phyloP scores from a whole-genome alignment of 1,284 basidiomycete species.

The Xanthoconium separans region DNA sequence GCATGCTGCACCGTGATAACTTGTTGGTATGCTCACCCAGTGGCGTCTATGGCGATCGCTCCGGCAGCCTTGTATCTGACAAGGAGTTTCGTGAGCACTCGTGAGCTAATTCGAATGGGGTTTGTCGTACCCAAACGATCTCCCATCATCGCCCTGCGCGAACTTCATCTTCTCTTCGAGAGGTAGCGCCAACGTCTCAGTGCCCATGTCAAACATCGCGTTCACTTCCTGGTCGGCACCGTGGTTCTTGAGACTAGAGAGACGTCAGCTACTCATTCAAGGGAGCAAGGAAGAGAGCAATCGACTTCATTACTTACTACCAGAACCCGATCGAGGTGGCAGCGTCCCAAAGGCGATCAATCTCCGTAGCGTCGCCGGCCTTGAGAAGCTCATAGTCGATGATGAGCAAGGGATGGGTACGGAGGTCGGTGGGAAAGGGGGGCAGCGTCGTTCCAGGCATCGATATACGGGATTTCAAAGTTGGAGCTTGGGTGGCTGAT shows the following conservation, averaged over 20 bases:
- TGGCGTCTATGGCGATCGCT: conserved; percentile 60
- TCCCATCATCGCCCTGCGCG: conserved; percentile 64
- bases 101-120: neutral
- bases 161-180: conserved; percentile 62
- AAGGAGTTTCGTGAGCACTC: neutral
- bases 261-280: neutral
- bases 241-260: conserved; percentile 58
- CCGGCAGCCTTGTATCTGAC: conserved; percentile 65
- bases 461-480: too few species aligned
- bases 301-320: conserved; percentile 42
- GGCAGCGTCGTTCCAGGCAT: conserved; percentile 24
- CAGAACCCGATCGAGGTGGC: conserved; percentile 53
- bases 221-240: conserved; percentile 51
- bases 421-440: conserved; percentile 49
- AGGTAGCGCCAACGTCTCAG: conserved; percentile 56
- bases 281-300: neutral
- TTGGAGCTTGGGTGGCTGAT: too few species aligned
- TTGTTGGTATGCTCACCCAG: conserved; percentile 38
- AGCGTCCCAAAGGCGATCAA: conserved; percentile 49
- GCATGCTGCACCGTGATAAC: too few species aligned
- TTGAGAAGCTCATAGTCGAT: conserved; percentile 49
- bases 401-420: conserved; percentile 49
- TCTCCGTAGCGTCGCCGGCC: conserved; percentile 37
- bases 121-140: conserved; percentile 53
- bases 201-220: conserved; percentile 61